These are phyloP conservation scores for Mortierella sp. DNA, from an alignment of 371 early-diverging fungal genomes.

Conservation along the genomic window DNA sequence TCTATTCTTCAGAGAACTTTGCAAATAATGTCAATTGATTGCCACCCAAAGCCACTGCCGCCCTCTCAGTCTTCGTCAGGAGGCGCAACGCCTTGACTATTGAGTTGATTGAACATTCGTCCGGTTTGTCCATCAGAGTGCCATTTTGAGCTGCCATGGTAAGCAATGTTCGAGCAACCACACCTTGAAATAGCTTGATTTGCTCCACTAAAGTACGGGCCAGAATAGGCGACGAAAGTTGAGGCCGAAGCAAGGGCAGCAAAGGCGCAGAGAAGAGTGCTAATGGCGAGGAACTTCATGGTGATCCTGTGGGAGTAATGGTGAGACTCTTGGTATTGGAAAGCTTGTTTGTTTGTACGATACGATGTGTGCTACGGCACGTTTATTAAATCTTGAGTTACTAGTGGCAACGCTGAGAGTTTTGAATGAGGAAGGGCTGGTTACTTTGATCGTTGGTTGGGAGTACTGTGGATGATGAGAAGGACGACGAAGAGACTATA, in stretches of 20 bases:
- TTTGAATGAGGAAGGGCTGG: too few relatives aligned
- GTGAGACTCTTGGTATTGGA: too few relatives aligned
- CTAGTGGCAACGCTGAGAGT: too few relatives aligned
- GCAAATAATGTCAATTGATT: conserved; percentile 7
- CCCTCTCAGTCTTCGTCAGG: neutral
- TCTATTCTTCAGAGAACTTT: neutral
- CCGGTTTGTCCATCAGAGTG: neutral
- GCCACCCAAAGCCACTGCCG: neutral
- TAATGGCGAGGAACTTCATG: neutral
- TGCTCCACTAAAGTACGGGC: neutral
- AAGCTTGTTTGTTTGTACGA: too few relatives aligned
- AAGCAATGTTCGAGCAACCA: neutral
- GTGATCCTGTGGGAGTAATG: neutral
- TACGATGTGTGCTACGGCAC: too few relatives aligned
- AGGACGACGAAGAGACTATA: too few relatives aligned
- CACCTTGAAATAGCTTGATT: neutral
- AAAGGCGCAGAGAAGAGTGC: neutral
- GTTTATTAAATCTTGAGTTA: too few relatives aligned
- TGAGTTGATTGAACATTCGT: neutral
- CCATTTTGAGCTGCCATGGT: conserved; percentile 8
- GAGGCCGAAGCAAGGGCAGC: conserved; percentile 3
- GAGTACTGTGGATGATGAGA: too few relatives aligned
- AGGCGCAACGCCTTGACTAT: neutral
- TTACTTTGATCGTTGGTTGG: too few relatives aligned
- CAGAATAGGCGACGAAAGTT: neutral